phyloP scores from a whole-genome alignment of 208 protist genomes.

The Balamuthia mandrillaris region DNA sequence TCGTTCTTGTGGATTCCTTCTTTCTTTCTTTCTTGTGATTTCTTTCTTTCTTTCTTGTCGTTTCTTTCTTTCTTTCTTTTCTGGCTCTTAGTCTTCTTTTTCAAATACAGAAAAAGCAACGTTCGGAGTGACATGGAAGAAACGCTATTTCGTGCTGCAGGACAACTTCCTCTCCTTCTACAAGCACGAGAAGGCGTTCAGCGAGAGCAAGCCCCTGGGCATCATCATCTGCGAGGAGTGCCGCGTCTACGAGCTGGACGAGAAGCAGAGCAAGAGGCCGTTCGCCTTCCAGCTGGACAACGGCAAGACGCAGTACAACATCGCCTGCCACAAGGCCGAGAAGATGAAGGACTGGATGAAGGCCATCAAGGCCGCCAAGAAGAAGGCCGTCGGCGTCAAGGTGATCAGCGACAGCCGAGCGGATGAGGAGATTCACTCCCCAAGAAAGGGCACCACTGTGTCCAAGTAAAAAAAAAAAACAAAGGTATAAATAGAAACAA shows the following conservation, averaged over 20 bases:
- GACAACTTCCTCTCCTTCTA: conserved; percentile 20
- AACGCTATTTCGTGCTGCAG: not conserved
- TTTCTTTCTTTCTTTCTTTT: too few species aligned
- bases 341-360: not conserved
- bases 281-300: not conserved
- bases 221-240: not conserved
- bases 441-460: too few species aligned
- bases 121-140: too few species aligned
- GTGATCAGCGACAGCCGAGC: too few species aligned
- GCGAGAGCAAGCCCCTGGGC: not conserved
- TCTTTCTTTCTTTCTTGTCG: too few species aligned
- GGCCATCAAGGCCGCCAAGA: not conserved
- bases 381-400: not conserved
- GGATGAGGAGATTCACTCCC: too few species aligned
- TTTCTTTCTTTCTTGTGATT: too few species aligned
- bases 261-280: not conserved
- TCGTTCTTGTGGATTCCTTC: too few species aligned
- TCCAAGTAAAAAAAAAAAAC: too few species aligned
- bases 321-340: not conserved
- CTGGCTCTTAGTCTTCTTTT: too few species aligned
- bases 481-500: too few species aligned
- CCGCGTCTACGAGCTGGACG: not conserved
- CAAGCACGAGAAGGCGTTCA: not conserved
- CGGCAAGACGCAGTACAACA: not conserved
- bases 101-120: too few species aligned